A percentile compares a stretch with the other conserved stretches of the same genome.
These are phyloP conservation scores for Colletotrichum destructivum DNA, from an alignment of 2,329 filamentous ascomycete species.

Conservation along the genomic window DNA sequence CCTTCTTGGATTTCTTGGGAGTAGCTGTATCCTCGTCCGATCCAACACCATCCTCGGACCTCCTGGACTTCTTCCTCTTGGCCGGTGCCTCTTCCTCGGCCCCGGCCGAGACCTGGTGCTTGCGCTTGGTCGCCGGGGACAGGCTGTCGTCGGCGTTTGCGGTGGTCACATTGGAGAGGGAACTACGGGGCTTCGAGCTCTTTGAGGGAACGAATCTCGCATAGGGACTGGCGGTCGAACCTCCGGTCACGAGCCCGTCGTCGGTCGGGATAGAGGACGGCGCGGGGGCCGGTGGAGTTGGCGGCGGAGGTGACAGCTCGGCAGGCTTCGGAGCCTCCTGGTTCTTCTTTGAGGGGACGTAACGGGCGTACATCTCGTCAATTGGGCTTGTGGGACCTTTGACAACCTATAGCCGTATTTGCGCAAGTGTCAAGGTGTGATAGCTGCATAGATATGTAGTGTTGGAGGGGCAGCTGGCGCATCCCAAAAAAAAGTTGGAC, in stretches of 20 bases:
- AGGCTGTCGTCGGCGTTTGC: slow-evolving; percentile 2
- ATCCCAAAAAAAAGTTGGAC: slow-evolving; percentile 54
- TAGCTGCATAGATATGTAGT: too few species aligned
- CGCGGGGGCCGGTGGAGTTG: slow-evolving; percentile 27
- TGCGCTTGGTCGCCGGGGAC: slow-evolving; percentile 51
- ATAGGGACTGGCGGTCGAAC: slow-evolving; percentile 28
- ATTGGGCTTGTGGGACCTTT: slow-evolving; percentile 28
- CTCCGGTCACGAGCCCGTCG: slow-evolving; percentile 18
- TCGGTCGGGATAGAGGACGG: slow-evolving; percentile 33
- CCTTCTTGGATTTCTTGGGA: slow-evolving; percentile 48
- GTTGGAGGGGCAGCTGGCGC: slow-evolving; percentile 36
- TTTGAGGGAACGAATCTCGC: slow-evolving; percentile 41
- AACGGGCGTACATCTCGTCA: slow-evolving; percentile 48
- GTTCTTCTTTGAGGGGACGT: slow-evolving; percentile 55
- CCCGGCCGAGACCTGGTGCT: slow-evolving; percentile 53
- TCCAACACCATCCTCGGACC: slow-evolving; percentile 35
- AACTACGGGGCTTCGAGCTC: slow-evolving; percentile 41
- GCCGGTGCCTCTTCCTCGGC: slow-evolving; percentile 47
- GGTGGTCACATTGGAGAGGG: not conserved
- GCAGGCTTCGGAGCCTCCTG: slow-evolving; percentile 36
- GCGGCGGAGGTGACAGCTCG: slow-evolving; percentile 8
- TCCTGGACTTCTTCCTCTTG: slow-evolving; percentile 55
- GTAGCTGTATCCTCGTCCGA: slow-evolving; percentile 45
- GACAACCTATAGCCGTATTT: not conserved
- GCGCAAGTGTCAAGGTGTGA: not conserved